These are phyloP conservation scores for Oleoguttula mirabilis DNA, from an alignment of 495 filamentous ascomycete species.

Conservation along the genomic window DNA sequence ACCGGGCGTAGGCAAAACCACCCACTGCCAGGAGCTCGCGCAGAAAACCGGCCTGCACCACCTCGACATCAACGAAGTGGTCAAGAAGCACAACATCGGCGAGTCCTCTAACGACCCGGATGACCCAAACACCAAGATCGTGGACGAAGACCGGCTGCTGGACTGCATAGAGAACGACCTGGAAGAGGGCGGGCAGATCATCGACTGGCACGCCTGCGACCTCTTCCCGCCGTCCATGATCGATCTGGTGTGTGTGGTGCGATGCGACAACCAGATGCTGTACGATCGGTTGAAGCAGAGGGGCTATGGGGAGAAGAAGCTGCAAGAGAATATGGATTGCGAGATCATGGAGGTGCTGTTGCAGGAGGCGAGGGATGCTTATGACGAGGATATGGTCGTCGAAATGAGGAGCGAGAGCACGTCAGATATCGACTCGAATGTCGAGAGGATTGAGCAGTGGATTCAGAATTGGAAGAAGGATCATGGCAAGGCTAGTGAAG, in stretches of 20 bases:
- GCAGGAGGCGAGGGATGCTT: conserved; percentile 79
- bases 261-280: conserved; percentile 62
- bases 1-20: conserved; percentile 89
- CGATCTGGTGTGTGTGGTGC: conserved; percentile 85
- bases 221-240: conserved; percentile 89
- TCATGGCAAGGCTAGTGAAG: conserved; percentile 27
- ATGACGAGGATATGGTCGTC: conserved; percentile 78
- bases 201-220: conserved; percentile 98
- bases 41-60: conserved; percentile 64
- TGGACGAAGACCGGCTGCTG: conserved; percentile 89
- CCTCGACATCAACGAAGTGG: conserved; percentile 77
- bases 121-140: conserved; percentile 75
- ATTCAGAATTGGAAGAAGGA: conserved; percentile 67
- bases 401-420: conserved; percentile 72
- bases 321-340: conserved; percentile 91
- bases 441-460: conserved; percentile 75
- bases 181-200: conserved; percentile 69
- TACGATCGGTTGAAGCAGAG: conserved; percentile 76
- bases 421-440: conserved; percentile 76
- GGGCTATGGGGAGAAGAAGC: conserved; percentile 68
- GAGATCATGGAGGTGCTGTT: conserved; percentile 95
- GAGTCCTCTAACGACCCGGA: conserved; percentile 30
- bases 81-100: conserved; percentile 55
- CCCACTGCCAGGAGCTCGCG: conserved; percentile 69
- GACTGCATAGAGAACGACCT: conserved; percentile 80